Base-by-base conservation (phyloP, 1,284 basidiomycete species). In the Xanthoconium separans region DNA sequence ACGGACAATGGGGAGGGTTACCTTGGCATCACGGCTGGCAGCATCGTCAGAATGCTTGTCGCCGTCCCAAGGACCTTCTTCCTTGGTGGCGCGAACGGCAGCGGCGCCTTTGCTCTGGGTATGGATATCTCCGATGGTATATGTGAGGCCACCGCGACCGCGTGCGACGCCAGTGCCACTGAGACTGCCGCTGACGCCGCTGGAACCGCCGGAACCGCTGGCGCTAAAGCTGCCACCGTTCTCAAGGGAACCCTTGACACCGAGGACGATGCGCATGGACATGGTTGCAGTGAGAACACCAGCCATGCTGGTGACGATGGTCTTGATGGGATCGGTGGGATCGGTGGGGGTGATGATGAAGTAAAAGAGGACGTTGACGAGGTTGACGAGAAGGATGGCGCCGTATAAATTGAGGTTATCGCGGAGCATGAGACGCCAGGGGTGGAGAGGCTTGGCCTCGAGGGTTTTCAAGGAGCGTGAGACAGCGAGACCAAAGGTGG, bases 381-480 rank as follows among this genome's bases (percentile, higher is more conserved):
- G 78, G 77, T 92, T 89, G 57, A 91, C 85, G 60, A 85, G 62
- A 77, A 82, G 86, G 69, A 91, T 79, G 30, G 89, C 84, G 52
- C 79, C 86, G 65, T 91, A 91, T 53, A 91, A 81, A 73, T 91
- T 91, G 58, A 92, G 82, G 11, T 88, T 87, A 66, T 92, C 89
- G 56, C 89, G 87, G 57, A 91, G 86, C 88, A 91, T 91, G 60
- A 91, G 77, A 64, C 90, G 89, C 89, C 89, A 91, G 42, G 77
- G 75, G 49, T 75, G 78, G 55, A 89, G 70, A 1, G 73, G 79
- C 64, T 86, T 89, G 33, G 74, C 61, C 45, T 78, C 61, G 57
- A 87, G 80, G 3, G 87, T 88, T 54, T 74, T 66, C 59, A 87
- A 58, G 27, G 87, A 89, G 50, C 87, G 84, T 34, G 64, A 67